Base-by-base conservation (phyloP, 1,139 yeast genomes). In the Kodamaea arcana region DNA sequence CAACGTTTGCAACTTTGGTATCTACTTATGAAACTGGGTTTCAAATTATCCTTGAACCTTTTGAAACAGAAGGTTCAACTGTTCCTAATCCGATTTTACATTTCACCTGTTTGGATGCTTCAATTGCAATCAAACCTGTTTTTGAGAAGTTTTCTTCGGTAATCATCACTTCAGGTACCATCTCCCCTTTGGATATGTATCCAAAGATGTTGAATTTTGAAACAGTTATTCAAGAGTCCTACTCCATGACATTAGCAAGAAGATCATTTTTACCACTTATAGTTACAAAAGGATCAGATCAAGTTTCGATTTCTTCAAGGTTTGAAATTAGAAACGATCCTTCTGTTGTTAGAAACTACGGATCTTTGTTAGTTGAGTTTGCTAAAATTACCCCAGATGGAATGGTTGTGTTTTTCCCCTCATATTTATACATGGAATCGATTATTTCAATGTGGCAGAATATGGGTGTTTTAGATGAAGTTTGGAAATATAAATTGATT, bases 301-400 rank as follows among this genome's bases (percentile, higher is more conserved):
- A 92, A 58, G 97, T 92, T 11, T 92, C 97, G 0, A 90, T 92
- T 15, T 85, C 95, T 1, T 92, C 98, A 0, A 75, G 97, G 52
- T 94, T 94, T 56, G 97, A 94, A 60, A 94, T 94, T 42, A 73
- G 99, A 57, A 94, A 92, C 52, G 98, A 92, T 59, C 98, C 98
- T 3, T 85, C 96, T 47, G 96, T 92, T 39, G 97, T 92, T 27
- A 77, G 99, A 56, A 92, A 92, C 58, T 92, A 94, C 56, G 99
- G 99, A 3, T 86, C 94, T 3, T 69, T 92, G 50, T 63, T 92
- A 39, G 83, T 92, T 36, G 98, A 92, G 59, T 92, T 88, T 57
- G 78, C 97, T 14, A 92, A 92, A 51, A 83, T 87, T 31, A 90
- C 97, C 0, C 99, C 99, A 0, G 99, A 92, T 63, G 99, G 99